Evolutionary conservation across 1,139 yeast species (phyloP).

Genomic region (Yamadazyma jaroonii): DNA sequence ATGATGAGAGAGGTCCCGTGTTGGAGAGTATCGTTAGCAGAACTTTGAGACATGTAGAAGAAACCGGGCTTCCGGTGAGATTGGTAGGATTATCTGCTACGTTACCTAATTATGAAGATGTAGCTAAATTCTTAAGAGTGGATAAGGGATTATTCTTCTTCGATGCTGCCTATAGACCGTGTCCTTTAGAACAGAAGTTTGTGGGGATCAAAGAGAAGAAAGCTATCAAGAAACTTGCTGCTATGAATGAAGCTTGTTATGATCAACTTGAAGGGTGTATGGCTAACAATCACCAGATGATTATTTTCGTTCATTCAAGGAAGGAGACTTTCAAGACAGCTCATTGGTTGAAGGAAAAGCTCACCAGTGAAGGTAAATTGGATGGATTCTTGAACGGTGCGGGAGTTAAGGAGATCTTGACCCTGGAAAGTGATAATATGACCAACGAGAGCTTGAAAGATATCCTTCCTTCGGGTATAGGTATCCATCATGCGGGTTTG

Average conservation of each 20-base stretch:
- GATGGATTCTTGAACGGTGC: slow-evolving; percentile 49
- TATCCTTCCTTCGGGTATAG: slow-evolving; percentile 71
- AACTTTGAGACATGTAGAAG: slow-evolving; percentile 49
- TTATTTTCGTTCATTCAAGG: slow-evolving; percentile 90
- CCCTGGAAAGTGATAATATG: slow-evolving; percentile 59
- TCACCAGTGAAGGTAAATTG: slow-evolving; percentile 51
- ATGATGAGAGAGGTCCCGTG: slow-evolving; percentile 95
- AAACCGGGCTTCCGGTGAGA: slow-evolving; percentile 50
- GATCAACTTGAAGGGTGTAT: slow-evolving; percentile 75
- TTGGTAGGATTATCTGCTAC: slow-evolving; percentile 92
- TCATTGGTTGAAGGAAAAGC: slow-evolving; percentile 60
- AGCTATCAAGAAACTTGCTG: slow-evolving; percentile 72
- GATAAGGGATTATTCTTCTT: slow-evolving; percentile 71
- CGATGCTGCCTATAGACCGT: slow-evolving; percentile 83
- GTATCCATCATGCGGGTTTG: slow-evolving; percentile 94
- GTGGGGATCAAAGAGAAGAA: slow-evolving; percentile 85
- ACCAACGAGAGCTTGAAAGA: slow-evolving; percentile 56
- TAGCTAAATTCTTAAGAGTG: slow-evolving; percentile 77
- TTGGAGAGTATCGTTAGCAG: slow-evolving; percentile 85
- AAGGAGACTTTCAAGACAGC: slow-evolving; percentile 91
- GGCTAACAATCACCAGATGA: slow-evolving; percentile 60
- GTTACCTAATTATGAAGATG: slow-evolving; percentile 85
- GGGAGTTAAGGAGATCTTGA: slow-evolving; percentile 61
- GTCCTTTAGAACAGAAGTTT: slow-evolving; percentile 87
- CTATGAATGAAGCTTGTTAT: slow-evolving; percentile 89